A percentile compares a stretch with the other conserved stretches of the same genome.
These are phyloP conservation scores for Trichosanthes cucumerina DNA, from an alignment of 306 rosid genomes.

Conservation along the genomic window DNA sequence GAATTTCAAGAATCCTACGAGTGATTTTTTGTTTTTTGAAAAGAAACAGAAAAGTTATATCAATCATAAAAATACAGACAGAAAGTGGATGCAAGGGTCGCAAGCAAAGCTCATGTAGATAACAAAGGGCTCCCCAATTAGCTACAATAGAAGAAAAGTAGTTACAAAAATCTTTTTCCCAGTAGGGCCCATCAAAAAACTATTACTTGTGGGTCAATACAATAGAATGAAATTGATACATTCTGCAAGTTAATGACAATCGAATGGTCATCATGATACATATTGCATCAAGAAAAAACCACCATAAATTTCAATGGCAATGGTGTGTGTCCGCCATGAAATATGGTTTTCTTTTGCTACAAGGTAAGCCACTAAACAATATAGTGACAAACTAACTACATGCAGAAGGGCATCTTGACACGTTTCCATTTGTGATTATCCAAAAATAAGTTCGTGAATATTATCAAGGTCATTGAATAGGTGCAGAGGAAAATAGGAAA, in stretches of 20 bases:
- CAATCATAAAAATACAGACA: background rate
- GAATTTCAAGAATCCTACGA: background rate
- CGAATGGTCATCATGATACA: background rate
- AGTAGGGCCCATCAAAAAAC: background rate
- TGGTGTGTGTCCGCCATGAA: background rate
- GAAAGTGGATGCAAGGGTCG: background rate
- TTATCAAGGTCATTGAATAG: background rate
- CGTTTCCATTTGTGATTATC: background rate
- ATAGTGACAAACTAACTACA: background rate
- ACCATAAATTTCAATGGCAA: background rate
- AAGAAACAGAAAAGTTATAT: background rate
- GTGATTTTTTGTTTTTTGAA: background rate
- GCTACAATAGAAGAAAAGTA: background rate
- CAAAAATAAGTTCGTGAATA: conserved; percentile 1
- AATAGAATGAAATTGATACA: background rate
- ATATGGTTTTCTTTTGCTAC: background rate
- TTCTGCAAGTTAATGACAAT: background rate
- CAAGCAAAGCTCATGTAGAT: background rate
- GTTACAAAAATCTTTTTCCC: background rate
- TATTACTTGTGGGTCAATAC: background rate
- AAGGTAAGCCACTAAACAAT: background rate
- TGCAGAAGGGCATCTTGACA: background rate
- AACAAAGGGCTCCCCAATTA: background rate
- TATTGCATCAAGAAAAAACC: background rate
- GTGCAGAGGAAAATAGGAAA: background rate